Percentiles rank a stretch among this genome's conserved stretches.
phyloP scores from a whole-genome alignment of 2,329 filamentous ascomycete species.

The Grosmannia penicillata region DNA sequence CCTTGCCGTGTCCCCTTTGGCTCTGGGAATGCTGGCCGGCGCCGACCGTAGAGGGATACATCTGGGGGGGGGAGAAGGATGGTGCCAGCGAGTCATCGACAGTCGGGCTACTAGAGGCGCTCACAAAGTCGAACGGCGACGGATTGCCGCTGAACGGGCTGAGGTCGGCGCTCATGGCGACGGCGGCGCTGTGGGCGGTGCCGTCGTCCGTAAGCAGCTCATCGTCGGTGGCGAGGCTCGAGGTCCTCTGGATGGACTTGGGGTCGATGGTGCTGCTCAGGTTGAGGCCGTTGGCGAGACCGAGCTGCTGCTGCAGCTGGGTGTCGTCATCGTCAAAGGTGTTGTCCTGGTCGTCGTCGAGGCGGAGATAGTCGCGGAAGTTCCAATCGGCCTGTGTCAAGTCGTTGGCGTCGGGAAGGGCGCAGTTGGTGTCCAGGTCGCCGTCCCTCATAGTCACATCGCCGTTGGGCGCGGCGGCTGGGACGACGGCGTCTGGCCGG shows the following conservation, averaged over 20 bases:
- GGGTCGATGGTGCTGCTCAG: constrained; percentile 20
- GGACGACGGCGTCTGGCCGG: not conserved
- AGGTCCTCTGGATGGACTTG: constrained; percentile 14
- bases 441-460: constrained; percentile 24
- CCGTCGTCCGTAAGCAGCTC: constrained; percentile 12
- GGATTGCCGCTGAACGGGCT: constrained; percentile 8
- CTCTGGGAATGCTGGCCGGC: constrained; percentile 3
- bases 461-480: not conserved
- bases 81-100: constrained; percentile 10
- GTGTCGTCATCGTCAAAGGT: constrained; percentile 14
- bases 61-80: constrained; percentile 3
- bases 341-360: constrained; percentile 23
- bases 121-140: constrained; percentile 32
- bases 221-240: constrained; percentile 1
- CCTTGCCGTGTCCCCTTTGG: constrained; percentile 21
- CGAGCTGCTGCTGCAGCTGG: not conserved
- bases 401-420: constrained; percentile 17
- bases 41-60: constrained; percentile 10
- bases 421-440: constrained; percentile 10
- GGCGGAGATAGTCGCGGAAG: constrained; percentile 20
- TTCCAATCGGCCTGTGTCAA: constrained; percentile 22
- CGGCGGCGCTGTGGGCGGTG: not conserved
- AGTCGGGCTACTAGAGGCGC: constrained; percentile 41
- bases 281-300: constrained; percentile 9
- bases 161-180: not conserved